Base-by-base conservation (phyloP, 257 asterid species). In the Phtheirospermum japonicum region DNA sequence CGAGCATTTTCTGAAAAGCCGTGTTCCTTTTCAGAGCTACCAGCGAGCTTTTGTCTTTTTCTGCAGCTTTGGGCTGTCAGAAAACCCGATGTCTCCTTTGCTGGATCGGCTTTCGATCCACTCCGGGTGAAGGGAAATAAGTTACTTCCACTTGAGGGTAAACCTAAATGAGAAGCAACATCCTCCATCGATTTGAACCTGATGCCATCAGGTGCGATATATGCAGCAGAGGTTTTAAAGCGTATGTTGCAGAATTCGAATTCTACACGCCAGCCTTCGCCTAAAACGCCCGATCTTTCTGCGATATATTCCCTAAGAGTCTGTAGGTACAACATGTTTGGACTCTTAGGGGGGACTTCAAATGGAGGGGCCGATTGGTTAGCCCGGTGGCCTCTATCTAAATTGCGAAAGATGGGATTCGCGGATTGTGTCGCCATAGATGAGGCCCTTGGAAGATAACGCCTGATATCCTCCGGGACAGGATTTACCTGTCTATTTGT, bases 201-300 rank as follows among this genome's bases (percentile, higher is more conserved):
- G 57, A 72, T 78, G 12, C 97, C 96, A 67, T 85, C 87, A 39
- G 96, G 97, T 46, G 89, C 80, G 64, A 76, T 57, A 67, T 84
- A 92, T 51, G 80, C 73, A 65, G 89, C 82, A 59, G 73, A 74
- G 45, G 99, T 92, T 57, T 75, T 83, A 63, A 62, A 65, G 51
- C 66, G 71, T 61, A 67, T 75, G 37, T 73, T 49, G 50, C 85
- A 80, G 66, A 79, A 89, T 49, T 77, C 85, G 54, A 89, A 87
- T 62, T 85, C 94, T 64, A 89, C 95, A 26, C 14, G 76, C 99
- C 99, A 93, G 71, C 94, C 96, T 70, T 78, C 95, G 57, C 80
- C 84, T 65, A 92, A 51, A 31, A 69, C 55, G 54, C 96, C 96
- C 51, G 85, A 76, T 63, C 81, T 83, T 81, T 84, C 85, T 61